Percentiles rank a stretch among this genome's conserved stretches.
These are phyloP conservation scores for Raffaelea deltoideospora DNA, from an alignment of 2,329 filamentous ascomycete species.

Conservation along the genomic window DNA sequence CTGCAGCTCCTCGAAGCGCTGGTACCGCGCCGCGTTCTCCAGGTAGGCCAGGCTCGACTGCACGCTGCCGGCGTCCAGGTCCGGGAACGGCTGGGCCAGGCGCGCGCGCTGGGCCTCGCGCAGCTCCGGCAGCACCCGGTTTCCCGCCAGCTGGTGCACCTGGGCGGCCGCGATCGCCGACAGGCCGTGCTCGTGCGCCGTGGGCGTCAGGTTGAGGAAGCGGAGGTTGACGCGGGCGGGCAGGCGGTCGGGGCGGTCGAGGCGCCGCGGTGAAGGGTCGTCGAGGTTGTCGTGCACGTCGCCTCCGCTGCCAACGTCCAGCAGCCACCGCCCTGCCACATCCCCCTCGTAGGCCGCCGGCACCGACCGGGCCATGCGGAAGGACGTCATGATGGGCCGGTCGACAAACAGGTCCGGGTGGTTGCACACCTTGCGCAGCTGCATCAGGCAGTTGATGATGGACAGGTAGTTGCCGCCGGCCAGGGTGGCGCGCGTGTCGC, in stretches of 20 bases:
- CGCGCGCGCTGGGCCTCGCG: slow-evolving; percentile 53
- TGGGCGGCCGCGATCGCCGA: slow-evolving; percentile 38
- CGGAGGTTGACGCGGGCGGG: slow-evolving; percentile 45
- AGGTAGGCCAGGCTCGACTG: slow-evolving; percentile 57
- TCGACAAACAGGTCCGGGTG: slow-evolving; percentile 96
- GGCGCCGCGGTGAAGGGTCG: no score
- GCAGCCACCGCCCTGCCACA: slow-evolving; percentile 47
- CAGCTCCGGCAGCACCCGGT: slow-evolving; percentile 52
- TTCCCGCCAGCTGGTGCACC: slow-evolving; percentile 53
- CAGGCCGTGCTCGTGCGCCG: slow-evolving; percentile 52
- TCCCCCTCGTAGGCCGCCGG: slow-evolving; percentile 55
- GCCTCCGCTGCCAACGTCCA: slow-evolving; percentile 33
- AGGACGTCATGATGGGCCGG: slow-evolving; percentile 89
- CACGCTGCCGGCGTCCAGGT: slow-evolving; percentile 50
- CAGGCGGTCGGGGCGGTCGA: no score
- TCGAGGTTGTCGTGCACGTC: slow-evolving; percentile 44
- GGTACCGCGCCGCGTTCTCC: slow-evolving; percentile 54
- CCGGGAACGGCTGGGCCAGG: slow-evolving; percentile 37
- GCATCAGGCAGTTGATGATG: slow-evolving; percentile 97
- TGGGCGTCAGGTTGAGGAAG: slow-evolving; percentile 67
- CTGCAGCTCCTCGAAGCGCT: slow-evolving; percentile 62
- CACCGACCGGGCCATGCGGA: slow-evolving; percentile 74
- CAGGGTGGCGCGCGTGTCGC: slow-evolving; percentile 77
- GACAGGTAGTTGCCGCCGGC: slow-evolving; percentile 91
- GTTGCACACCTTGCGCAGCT: slow-evolving; percentile 93